Percentiles rank a stretch among this genome's conserved stretches.
Conservation (phyloP, 345 rosid genomes). For the Gossypium australe region DNA sequence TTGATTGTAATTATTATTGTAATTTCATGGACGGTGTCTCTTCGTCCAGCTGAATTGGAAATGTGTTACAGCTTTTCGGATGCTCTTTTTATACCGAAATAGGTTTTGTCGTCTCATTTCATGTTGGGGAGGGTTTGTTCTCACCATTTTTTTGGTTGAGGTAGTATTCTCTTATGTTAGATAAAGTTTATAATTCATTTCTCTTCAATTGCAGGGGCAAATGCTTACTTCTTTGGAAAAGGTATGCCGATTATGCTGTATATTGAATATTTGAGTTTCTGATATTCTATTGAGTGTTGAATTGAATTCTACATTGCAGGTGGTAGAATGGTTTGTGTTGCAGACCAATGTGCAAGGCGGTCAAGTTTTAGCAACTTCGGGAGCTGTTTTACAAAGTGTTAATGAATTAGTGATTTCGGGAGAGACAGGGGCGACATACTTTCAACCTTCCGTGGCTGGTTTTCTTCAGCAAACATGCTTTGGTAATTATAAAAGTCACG, state of each 20-base stretch:
- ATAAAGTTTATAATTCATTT: too few relatives aligned
- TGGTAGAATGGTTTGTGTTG: not conserved
- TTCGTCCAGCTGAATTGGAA: too few relatives aligned
- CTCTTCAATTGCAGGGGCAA: not conserved
- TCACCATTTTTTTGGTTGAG: too few relatives aligned
- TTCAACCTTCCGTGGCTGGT: not conserved
- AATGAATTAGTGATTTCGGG: not conserved
- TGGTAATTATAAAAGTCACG: not conserved
- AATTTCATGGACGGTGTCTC: too few relatives aligned
- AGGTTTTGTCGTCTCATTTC: too few relatives aligned
- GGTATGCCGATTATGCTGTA: not conserved
- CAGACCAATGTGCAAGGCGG: not conserved
- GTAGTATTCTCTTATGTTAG: too few relatives aligned
- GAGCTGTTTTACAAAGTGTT: not conserved
- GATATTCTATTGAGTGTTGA: not conserved
- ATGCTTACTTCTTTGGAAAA: not conserved
- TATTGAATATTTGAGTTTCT: not conserved
- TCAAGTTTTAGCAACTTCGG: not conserved
- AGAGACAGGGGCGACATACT: not conserved
- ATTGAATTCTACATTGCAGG: not conserved
- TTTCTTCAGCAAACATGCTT: not conserved
- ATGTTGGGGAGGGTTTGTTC: too few relatives aligned
- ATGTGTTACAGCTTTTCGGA: too few relatives aligned
- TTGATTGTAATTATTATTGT: too few relatives aligned
- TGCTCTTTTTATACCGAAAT: too few relatives aligned